Conservation (phyloP, 192 early-diverging fungal species). For the Cetraspora pellucida region DNA sequence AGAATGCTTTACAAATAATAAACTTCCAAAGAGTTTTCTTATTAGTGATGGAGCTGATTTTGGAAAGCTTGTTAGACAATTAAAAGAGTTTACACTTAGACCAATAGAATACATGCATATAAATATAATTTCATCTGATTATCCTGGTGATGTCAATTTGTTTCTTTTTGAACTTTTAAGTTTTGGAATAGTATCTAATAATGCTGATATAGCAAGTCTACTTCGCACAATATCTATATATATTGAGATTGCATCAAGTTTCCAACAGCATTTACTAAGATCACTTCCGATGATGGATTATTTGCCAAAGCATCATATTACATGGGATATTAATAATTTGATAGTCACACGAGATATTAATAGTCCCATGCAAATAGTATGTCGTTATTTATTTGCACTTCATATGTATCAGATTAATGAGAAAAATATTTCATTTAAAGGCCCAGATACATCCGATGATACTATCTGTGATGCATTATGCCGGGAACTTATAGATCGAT, state of each 20-base stretch:
- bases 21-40: neutral
- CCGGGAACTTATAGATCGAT: constrained; percentile 7
- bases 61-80: neutral
- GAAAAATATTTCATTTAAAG: neutral
- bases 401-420: neutral
- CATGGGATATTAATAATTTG: constrained; percentile 31
- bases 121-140: constrained; percentile 16
- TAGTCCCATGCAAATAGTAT: constrained; percentile 28
- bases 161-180: constrained; percentile 34
- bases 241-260: constrained; percentile 35
- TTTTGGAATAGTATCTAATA: constrained; percentile 20
- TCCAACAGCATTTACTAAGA: constrained; percentile 28
- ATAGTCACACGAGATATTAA: constrained; percentile 14
- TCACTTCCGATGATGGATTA: constrained; percentile 18
- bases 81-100: neutral
- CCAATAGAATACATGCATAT: constrained; percentile 19
- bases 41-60: constrained; percentile 24
- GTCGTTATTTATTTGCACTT: constrained; percentile 17
- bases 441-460: neutral
- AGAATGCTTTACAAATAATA: neutral
- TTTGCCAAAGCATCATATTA: neutral
- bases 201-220: neutral
- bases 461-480: neutral
- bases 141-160: constrained; percentile 32
- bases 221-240: neutral